Evolutionary conservation across 1,139 yeast genomes (phyloP), one percentile per base, ranked within the genome.

Genomic region (Tardiomyces depauwii): DNA sequence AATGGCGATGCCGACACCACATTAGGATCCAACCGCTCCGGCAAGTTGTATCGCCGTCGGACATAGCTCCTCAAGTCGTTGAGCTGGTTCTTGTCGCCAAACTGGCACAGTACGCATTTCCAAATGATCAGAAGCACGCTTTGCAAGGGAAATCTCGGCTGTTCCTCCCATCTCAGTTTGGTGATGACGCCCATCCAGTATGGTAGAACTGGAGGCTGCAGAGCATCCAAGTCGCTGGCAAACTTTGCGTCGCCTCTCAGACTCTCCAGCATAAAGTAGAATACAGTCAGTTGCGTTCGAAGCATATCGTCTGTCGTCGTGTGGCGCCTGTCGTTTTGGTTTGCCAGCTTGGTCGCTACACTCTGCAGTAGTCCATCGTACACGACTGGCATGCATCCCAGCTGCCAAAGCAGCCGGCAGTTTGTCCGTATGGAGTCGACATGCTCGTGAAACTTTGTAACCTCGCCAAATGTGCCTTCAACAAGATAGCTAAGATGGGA

Each of bases 1-100:
- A 87, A 64, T 0, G 95, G 91, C 1, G 95, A 79, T 33, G 87
- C 78, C 0, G 72, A 68, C 42, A 78, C 62, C 16, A 51, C 45
- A 18, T 51, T 53, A 12, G 40, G 40, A 7, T 42, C 44, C 18
- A 11, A 16, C 6, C 28, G 16, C 28, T 18, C 16, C 13, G 28
- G 19, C 14, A 21, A 5, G 16, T 36, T 36, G 40, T 36, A 18
- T n/a, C 18, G 9, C 18, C 40, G 11, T 18, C 21, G 4, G 11
- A 18, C 21, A n/a, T 14, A 16, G 40, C 21, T 16, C n/a, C 40
- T 4, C 21, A 18, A 3, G 33, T n/a, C 21, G 36, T n/a, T 18
- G n/a, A 18, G 30, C 42, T 18, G 25, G 0, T 61, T 52, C 1
- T 70, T 55, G 49, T 71, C 80, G 0, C 96, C 97, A 67, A 88